Conservation (phyloP, 352 stramenopile genomes). For the Phytophthora podocarpi region DNA sequence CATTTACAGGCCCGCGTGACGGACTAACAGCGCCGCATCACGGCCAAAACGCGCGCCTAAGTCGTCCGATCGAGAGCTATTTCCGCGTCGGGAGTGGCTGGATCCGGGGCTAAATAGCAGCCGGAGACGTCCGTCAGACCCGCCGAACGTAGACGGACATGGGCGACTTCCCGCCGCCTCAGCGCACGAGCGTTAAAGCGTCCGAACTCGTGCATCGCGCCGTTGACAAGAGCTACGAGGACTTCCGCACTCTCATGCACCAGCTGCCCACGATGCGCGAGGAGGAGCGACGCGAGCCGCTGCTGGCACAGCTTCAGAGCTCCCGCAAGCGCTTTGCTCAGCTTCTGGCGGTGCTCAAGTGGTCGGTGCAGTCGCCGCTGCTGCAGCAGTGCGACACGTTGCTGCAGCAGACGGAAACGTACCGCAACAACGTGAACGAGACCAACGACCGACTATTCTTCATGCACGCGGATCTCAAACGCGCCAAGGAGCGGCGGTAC, state of each 20-base stretch:
- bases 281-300: constrained; percentile 74
- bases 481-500: constrained; percentile 80
- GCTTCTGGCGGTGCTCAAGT: constrained; percentile 81
- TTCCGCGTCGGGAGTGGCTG: constrained; percentile 9
- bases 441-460: constrained; percentile 87
- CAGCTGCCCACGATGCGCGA: constrained; percentile 72
- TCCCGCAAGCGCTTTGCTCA: constrained; percentile 77
- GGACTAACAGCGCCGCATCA: constrained; percentile 3
- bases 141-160: constrained; percentile 31
- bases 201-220: constrained; percentile 80
- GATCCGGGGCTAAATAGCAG: constrained; percentile 27
- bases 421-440: constrained; percentile 81
- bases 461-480: constrained; percentile 83
- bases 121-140: not conserved
- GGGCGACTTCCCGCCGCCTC: constrained; percentile 72
- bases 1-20: not conserved
- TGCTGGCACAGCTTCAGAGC: constrained; percentile 66
- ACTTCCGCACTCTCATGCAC: constrained; percentile 75
- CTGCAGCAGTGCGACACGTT: constrained; percentile 75
- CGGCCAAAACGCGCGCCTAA: constrained; percentile 10
- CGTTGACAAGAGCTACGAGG: constrained; percentile 85
- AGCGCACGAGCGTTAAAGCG: constrained; percentile 65
- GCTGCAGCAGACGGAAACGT: constrained; percentile 60
- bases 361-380: constrained; percentile 84
- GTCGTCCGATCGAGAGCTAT: constrained; percentile 26